Evolutionary conservation across 2,329 filamentous ascomycete species (phyloP).

Genomic region (Curvularia lunata): DNA sequence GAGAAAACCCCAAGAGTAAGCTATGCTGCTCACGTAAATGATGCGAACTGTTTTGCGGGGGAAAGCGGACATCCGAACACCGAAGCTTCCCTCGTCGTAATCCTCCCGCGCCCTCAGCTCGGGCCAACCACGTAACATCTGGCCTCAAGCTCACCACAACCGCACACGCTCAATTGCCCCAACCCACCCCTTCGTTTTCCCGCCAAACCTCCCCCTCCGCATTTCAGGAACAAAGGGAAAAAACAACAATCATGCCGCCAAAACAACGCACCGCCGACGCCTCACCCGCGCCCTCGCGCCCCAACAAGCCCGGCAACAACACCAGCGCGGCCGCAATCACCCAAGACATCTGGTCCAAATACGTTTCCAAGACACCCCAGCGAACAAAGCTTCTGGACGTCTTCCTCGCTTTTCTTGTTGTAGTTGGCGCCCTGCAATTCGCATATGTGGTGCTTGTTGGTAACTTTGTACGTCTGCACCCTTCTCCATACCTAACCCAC

Average conservation of each 20-base stretch:
- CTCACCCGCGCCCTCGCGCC: slow-evolving; percentile 21
- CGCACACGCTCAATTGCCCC: slow-evolving; percentile 6
- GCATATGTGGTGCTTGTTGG: slow-evolving; percentile 88
- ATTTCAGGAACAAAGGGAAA: neutral
- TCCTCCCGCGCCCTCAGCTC: slow-evolving; percentile 11
- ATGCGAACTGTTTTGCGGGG: slow-evolving; percentile 26
- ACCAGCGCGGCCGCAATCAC: slow-evolving; percentile 64
- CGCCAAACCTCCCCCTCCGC: neutral
- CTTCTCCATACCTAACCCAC: neutral
- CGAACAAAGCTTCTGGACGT: slow-evolving; percentile 89
- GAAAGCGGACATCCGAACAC: slow-evolving; percentile 22
- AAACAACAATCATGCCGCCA: slow-evolving; percentile 36
- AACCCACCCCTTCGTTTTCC: slow-evolving; percentile 2
- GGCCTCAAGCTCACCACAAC: slow-evolving; percentile 32
- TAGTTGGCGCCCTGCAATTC: slow-evolving; percentile 90
- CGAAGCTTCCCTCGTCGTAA: slow-evolving; percentile 8
- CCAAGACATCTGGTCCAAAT: slow-evolving; percentile 75
- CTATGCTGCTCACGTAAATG: slow-evolving; percentile 1
- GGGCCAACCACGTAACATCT: slow-evolving; percentile 27
- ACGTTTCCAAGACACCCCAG: slow-evolving; percentile 81
- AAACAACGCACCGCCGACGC: slow-evolving; percentile 39
- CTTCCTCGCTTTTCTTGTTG: slow-evolving; percentile 86
- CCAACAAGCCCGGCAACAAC: slow-evolving; percentile 36
- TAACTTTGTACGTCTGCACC: slow-evolving; percentile 76
- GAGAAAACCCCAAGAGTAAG: neutral